Evolutionary conservation across 2,329 filamentous ascomycete genomes (phyloP), one percentile per base, ranked within the genome.

Genomic region (Hymenoscyphus scutula): DNA sequence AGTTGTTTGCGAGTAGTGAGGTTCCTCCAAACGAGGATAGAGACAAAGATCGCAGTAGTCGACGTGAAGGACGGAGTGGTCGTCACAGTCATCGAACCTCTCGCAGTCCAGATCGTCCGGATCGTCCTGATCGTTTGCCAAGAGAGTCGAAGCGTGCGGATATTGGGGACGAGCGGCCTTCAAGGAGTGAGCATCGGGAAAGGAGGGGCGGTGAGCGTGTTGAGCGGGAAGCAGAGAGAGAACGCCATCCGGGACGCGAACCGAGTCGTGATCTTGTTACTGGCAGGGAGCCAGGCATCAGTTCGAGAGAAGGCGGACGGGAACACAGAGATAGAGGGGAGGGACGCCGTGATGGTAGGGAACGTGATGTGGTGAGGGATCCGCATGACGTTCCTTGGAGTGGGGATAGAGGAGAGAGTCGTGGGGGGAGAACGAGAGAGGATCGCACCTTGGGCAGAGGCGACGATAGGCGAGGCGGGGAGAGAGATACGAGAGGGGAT

Each of bases 41-140:
- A 59, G 73, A 74, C 7, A 67, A 66, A 58, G 71, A 74, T 27
- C 70, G 73, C 15, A 64, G 62, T 58, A 68, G 66, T 29, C 64
- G 72, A 61, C 64, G 69, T 59, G 72, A 73, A 29, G 34, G 34
- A 1, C 70, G 71, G 13, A 70, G 72, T 29, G 69, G 70, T 53
- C 71, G 68, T n/a, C 71, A 72, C 38, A 74, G 72, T 62, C 68
- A 69, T 17, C 65, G 71, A 59, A 66, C 62, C 58, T 74, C 73
- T 3, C 67, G 68, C 60, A 73, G 69, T 48, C 71, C 63, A 23
- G 69, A 69, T 53, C 68, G 72, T 13, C 34, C 32, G 27, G 27
- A 29, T 29, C 27, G 69, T 48, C 71, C 63, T 25, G 69, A 69
- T 53, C 68, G 72, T 13, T 13, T 11, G 10, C 32, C 34, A 3